phyloP scores from a whole-genome alignment of 768 basidiomycete species.

The Pilatotrama ljubarskyi region DNA sequence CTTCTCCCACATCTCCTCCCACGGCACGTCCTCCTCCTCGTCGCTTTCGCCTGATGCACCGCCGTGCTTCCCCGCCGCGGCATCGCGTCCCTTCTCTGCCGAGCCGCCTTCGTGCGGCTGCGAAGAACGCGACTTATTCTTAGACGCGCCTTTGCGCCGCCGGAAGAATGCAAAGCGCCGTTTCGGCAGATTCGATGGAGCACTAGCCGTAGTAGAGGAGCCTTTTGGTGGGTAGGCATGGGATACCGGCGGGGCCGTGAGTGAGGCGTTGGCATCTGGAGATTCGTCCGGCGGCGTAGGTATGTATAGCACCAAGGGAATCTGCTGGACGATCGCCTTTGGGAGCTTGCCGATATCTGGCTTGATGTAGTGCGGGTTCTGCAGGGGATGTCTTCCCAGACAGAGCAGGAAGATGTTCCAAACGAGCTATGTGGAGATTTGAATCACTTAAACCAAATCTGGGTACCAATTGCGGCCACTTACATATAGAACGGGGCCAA shows the following conservation, averaged over 20 bases:
- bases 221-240: constrained; percentile 66
- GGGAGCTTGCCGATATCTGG: constrained; percentile 79
- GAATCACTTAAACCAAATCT: not conserved
- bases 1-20: constrained; percentile 80
- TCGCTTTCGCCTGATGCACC: constrained; percentile 24
- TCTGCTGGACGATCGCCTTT: constrained; percentile 69
- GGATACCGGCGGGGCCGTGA: constrained; percentile 48
- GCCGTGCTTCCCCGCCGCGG: constrained; percentile 13
- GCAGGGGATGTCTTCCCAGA: constrained; percentile 77
- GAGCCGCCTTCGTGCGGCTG: not conserved
- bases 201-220: constrained; percentile 20
- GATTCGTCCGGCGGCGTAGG: constrained; percentile 65
- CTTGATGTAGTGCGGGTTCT: constrained; percentile 69
- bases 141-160: constrained; percentile 18
- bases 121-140: constrained; percentile 28
- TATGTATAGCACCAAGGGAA: constrained; percentile 85
- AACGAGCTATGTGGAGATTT: constrained; percentile 47
- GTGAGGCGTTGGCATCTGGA: constrained; percentile 28
- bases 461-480: constrained; percentile 30
- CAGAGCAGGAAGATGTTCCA: constrained; percentile 81
- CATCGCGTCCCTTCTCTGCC: constrained; percentile 2
- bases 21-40: constrained; percentile 44
- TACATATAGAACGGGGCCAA: constrained; percentile 80
- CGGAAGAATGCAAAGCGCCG: constrained; percentile 56
- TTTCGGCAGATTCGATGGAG: constrained; percentile 31